Conservation (phyloP, 2,329 filamentous ascomycete species). For the Colletotrichum sp. region DNA sequence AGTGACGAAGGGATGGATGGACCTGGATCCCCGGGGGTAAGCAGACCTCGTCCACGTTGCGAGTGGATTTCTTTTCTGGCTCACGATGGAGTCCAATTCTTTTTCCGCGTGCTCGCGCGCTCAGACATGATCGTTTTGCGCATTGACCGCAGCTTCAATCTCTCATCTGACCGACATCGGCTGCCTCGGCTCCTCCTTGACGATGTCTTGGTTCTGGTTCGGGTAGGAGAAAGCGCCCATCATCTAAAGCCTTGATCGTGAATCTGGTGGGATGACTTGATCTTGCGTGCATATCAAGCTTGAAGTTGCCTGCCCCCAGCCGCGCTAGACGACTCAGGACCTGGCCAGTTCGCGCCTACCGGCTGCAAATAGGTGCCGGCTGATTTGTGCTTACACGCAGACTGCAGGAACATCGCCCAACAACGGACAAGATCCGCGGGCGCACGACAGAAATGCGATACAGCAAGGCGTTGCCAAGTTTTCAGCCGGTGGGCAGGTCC, state of each 20-base stretch:
- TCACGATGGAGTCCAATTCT: neutral
- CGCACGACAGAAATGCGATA: neutral
- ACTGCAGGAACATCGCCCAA: neutral
- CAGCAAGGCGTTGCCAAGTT: neutral
- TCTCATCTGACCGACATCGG: neutral
- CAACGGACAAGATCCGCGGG: neutral
- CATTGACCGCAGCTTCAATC: neutral
- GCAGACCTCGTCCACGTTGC: neutral
- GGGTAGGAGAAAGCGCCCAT: neutral
- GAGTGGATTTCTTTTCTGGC: neutral
- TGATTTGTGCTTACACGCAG: neutral
- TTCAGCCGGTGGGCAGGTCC: neutral
- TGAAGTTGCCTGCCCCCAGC: neutral
- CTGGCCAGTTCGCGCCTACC: neutral
- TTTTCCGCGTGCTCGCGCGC: neutral
- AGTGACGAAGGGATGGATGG: neutral
- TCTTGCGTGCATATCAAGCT: neutral
- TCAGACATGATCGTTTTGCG: neutral
- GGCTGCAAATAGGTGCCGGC: neutral
- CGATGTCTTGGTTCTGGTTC: neutral
- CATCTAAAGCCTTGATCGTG: neutral
- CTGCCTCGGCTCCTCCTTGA: neutral
- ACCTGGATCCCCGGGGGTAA: neutral
- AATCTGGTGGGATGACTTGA: neutral
- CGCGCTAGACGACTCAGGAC: neutral